Evolutionary conservation across 2,329 filamentous ascomycete genomes (phyloP).

Genomic region (Cadophora malorum): DNA sequence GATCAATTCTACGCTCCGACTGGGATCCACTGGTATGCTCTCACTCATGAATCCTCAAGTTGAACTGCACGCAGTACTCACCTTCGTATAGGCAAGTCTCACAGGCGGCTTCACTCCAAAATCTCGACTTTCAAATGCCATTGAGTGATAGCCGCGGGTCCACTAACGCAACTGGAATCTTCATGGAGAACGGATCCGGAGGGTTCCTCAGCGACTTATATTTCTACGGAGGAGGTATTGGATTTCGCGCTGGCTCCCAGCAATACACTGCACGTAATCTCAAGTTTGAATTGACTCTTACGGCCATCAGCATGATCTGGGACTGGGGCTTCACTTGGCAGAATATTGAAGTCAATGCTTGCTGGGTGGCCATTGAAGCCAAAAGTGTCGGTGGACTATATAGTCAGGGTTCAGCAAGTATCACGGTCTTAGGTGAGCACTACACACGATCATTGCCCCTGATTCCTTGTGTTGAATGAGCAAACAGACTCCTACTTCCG

Average conservation of each 20-base stretch:
- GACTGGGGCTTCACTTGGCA: slow-evolving; percentile 62
- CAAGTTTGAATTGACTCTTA: slow-evolving; percentile 73
- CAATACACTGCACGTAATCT: slow-evolving; percentile 66
- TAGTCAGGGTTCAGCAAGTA: slow-evolving; percentile 1
- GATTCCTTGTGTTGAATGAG: too few relatives aligned
- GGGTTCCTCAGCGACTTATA: neutral
- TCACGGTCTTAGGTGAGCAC: slow-evolving; percentile 3
- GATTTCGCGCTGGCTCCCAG: slow-evolving; percentile 56
- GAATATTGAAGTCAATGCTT: neutral
- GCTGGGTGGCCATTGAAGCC: neutral
- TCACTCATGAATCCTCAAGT: neutral
- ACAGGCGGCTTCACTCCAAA: neutral
- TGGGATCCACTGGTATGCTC: slow-evolving; percentile 54
- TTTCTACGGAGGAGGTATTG: slow-evolving; percentile 51
- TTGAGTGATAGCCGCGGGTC: neutral
- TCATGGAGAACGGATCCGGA: neutral
- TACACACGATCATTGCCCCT: too few relatives aligned
- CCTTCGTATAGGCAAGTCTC: neutral
- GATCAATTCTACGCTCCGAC: slow-evolving; percentile 48
- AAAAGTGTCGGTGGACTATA: neutral
- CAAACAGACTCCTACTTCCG: slow-evolving; percentile 1
- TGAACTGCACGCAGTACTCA: neutral
- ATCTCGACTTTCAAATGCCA: neutral
- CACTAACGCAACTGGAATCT: neutral
- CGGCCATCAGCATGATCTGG: slow-evolving; percentile 53